Evolutionary conservation across 2,329 filamentous ascomycete species (phyloP).

Genomic region (Hypoxylon sp.): DNA sequence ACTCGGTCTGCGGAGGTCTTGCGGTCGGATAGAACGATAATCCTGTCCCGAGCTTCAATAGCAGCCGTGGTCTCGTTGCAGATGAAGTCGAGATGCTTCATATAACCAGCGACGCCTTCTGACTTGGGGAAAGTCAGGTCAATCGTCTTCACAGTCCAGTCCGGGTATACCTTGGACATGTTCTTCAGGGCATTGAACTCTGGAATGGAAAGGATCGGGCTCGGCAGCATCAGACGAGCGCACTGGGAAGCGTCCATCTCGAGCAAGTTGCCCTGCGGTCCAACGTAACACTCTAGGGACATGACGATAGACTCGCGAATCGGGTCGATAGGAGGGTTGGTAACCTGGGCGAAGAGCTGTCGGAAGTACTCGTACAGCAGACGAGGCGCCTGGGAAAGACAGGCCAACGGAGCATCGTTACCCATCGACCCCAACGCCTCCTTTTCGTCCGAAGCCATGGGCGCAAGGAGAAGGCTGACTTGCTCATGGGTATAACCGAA

Average conservation of each 20-base stretch:
- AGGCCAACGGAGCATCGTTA: conserved; percentile 92
- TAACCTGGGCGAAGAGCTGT: conserved; percentile 96
- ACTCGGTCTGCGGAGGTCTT: conserved; percentile 84
- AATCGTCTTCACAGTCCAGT: conserved; percentile 89
- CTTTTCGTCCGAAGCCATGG: conserved; percentile 97
- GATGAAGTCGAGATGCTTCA: conserved; percentile 86
- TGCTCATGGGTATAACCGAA: conserved; percentile 97
- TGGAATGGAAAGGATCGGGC: conserved; percentile 85
- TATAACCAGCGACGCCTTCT: conserved; percentile 82
- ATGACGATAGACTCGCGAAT: conserved; percentile 98
- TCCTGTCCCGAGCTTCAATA: conserved; percentile 82
- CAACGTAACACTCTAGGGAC: conserved; percentile 96
- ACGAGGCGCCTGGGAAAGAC: conserved; percentile 86
- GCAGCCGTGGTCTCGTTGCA: conserved; percentile 85
- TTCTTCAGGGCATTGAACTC: conserved; percentile 90
- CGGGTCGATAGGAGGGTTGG: conserved; percentile 95
- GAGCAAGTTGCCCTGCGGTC: conserved; percentile 91
- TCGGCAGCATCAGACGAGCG: conserved; percentile 82
- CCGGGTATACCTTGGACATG: conserved; percentile 73
- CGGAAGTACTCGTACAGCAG: conserved; percentile 96
- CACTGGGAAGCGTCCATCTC: conserved; percentile 94
- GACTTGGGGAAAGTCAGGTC: conserved; percentile 93
- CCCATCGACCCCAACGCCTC: conserved; percentile 98
- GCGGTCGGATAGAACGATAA: conserved; percentile 89
- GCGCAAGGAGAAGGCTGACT: conserved; percentile 87